Base-by-base conservation (phyloP, 306 rosid genomes). In the Acacia melanoxylon region DNA sequence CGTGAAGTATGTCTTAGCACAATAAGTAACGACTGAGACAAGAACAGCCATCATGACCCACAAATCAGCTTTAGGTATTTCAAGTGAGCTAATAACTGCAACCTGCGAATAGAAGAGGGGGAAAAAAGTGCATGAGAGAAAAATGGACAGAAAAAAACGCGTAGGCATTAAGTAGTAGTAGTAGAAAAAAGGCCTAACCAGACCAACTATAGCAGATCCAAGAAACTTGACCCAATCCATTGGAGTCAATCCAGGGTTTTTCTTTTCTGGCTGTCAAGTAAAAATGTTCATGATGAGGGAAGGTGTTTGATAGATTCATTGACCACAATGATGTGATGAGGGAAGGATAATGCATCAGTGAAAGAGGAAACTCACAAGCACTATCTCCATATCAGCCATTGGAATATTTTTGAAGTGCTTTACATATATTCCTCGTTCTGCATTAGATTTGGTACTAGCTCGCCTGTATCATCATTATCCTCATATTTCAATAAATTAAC, bases 361-460 rank as follows among this genome's bases (percentile, higher is more conserved):
- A 17, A 59, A 29, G 42, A 49, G 65, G 59, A 62, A 79, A 88
- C 98, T 91, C 89, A 93, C 98, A 72, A 93, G 97, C 86, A 94
- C 97, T 78, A 94, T 89, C 85, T 95, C 98, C 98, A 95, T 58
- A 86, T 95, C 98, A 76, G 97, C 98, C 98, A 95, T 93, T 66
- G 98, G 98, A 80, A 95, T 95, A 85, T 77, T 89, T 72, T 78
- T 89, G 86, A 95, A 95, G 91, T 95, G 97, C 92, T 94, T 94
- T 81, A 94, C 93, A 78, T 62, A 85, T 87, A 95, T 87, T 85
- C 94, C 98, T 31, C 98, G 84, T 33, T 95, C 97, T 80, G 17
- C 2, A 58, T 88, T 85, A 1, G 87, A 74, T 48, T 71, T 70
- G 29, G 91, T 51, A 84, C 90, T 80, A 9, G 89, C 89, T 87